Evolutionary conservation across 306 rosid species (phyloP), one percentile per base, ranked within the genome.

Genomic region (Cucurbita pepo): DNA sequence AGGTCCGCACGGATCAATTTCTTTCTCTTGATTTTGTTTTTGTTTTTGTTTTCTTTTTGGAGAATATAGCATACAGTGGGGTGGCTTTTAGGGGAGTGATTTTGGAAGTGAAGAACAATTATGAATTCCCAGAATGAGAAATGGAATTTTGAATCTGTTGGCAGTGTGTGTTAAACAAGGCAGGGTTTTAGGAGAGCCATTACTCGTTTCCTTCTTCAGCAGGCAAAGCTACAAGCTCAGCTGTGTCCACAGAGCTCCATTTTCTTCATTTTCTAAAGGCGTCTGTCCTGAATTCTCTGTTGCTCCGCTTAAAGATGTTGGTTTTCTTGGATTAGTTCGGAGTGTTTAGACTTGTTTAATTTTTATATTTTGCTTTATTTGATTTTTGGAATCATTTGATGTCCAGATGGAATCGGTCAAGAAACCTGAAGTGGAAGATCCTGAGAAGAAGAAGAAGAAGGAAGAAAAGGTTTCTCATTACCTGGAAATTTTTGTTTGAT

Each of bases 361-460:
- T 38, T 55, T 37, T 5, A 8, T 34, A 53, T 50, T 54, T 72
- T 70, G 30, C 15, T 53, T 25, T 56, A 22, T 74, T 74, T 74
- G 8, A n/a, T 22, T 44, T 58, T 37, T 44, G 18, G 6, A n/a
- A 71, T 14, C 30, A 21, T 30, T 55, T 72, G 34, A 55, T 53
- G 19, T 36, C n/a, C 78, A 85, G 80, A 79, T 81, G 80, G 76
- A 81, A 30, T 30, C 75, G 41, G 83, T 40, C 58, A 77, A 60
- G 25, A 79, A 75, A 63, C 73, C 76, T 9, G 81, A 69, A 50
- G 56, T 84, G 55, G 94, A 90, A 76, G 98, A 93, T 77, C 98
- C 91, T 0, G 98, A 93, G 82, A 91, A 85, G 87, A 94, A 91
- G 72, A 94, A 85, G 88, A 94, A 91, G 77, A 94, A 94, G 81